These are phyloP conservation scores for Phytophthora multivora DNA, from an alignment of 352 stramenopile species.

Conservation along the genomic window DNA sequence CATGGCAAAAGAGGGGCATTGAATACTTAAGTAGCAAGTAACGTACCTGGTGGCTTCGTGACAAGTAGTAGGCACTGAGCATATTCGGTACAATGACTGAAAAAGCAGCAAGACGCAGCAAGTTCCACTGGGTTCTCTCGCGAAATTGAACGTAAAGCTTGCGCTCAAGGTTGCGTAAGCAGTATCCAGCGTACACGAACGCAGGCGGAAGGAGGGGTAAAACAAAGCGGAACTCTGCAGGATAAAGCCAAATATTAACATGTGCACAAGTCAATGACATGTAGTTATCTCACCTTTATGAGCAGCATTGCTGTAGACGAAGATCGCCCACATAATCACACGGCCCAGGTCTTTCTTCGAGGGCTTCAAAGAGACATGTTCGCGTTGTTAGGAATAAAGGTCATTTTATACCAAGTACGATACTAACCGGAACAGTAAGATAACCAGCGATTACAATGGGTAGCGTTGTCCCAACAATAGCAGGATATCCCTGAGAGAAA, in stretches of 20 bases:
- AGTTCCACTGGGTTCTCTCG: constrained; percentile 56
- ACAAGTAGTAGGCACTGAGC: constrained; percentile 71
- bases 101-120: constrained; percentile 55
- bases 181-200: constrained; percentile 81
- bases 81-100: constrained; percentile 69
- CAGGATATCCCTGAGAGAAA: constrained; percentile 77
- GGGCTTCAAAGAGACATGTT: constrained; percentile 21
- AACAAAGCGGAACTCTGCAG: constrained; percentile 85
- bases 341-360: constrained; percentile 72
- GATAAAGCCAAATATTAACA: constrained; percentile 1
- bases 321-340: constrained; percentile 69
- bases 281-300: constrained; percentile 71
- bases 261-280: not conserved
- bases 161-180: constrained; percentile 70
- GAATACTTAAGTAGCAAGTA: not conserved
- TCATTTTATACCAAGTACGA: not conserved
- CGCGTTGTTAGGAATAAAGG: not conserved
- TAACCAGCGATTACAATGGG: constrained; percentile 57
- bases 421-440: constrained; percentile 57
- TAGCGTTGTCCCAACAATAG: constrained; percentile 67
- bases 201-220: constrained; percentile 73
- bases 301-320: constrained; percentile 76
- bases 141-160: constrained; percentile 62
- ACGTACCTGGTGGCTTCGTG: constrained; percentile 56
- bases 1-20: not conserved